A percentile compares a stretch with the other conserved stretches of the same genome.
These are phyloP conservation scores for Pythium rhizo-oryzae DNA, from an alignment of 352 stramenopile genomes.

Conservation along the genomic window DNA sequence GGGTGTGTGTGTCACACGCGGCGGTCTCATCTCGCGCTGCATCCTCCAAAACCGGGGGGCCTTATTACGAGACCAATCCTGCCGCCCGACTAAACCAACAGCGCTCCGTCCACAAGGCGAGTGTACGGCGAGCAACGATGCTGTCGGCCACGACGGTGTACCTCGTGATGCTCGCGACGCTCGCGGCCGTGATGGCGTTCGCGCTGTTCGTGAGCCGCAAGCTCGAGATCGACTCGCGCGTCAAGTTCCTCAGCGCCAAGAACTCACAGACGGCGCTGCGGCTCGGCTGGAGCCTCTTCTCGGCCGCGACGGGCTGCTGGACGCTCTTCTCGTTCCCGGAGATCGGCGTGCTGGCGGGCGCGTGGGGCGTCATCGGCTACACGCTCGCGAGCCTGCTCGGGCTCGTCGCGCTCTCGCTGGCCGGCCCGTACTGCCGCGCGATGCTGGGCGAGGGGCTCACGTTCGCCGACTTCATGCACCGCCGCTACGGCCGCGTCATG, in stretches of 20 bases:
- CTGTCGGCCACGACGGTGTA: conserved; percentile 33
- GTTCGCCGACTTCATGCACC: conserved; percentile 68
- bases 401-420: not conserved
- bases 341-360: conserved; percentile 69
- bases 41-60: too few species aligned
- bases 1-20: too few species aligned
- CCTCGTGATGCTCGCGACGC: conserved; percentile 59
- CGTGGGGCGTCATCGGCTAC: conserved; percentile 81
- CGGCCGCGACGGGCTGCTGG: conserved; percentile 74
- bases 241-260: conserved; percentile 75
- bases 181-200: conserved; percentile 62
- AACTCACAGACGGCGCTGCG: conserved; percentile 60
- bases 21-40: too few species aligned
- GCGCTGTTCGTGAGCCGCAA: conserved; percentile 64
- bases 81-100: too few species aligned
- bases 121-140: not conserved
- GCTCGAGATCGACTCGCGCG: conserved; percentile 50
- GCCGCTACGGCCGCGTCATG: conserved; percentile 68
- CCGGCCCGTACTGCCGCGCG: conserved; percentile 54
- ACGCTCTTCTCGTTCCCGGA: conserved; percentile 78
- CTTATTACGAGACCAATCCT: too few species aligned
- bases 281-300: conserved; percentile 82
- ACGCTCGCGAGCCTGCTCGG: conserved; percentile 61
- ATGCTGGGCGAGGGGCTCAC: conserved; percentile 72
- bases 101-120: not conserved